These are phyloP conservation scores for Aspergillus avenaceus DNA, from an alignment of 495 filamentous ascomycete species.

Conservation along the genomic window DNA sequence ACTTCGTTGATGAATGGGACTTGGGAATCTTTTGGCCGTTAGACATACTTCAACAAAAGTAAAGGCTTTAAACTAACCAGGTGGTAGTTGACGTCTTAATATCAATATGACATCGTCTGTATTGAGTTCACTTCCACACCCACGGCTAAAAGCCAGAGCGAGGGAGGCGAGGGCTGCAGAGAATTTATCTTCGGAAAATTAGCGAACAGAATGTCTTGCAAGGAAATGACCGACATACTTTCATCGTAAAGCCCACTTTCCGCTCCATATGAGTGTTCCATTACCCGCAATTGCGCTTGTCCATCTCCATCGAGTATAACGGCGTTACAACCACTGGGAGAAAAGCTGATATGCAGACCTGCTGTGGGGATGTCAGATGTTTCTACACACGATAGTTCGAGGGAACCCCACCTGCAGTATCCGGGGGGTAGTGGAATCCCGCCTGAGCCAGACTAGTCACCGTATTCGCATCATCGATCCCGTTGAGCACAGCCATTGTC, in stretches of 20 bases:
- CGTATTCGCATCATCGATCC: slow-evolving; percentile 55
- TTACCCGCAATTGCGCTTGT: slow-evolving; percentile 55
- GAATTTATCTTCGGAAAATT: slow-evolving; percentile 39
- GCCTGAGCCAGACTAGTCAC: slow-evolving; percentile 68
- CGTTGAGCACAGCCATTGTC: slow-evolving; percentile 61
- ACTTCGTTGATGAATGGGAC: slow-evolving; percentile 58
- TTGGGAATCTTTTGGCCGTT: slow-evolving; percentile 30
- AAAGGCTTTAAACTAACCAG: slow-evolving; percentile 36
- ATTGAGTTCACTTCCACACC: slow-evolving; percentile 51
- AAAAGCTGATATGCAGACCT: slow-evolving; percentile 67
- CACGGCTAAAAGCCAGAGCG: slow-evolving; percentile 55
- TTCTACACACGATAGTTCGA: background rate
- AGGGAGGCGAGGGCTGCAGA: slow-evolving; percentile 55
- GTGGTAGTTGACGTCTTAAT: slow-evolving; percentile 45
- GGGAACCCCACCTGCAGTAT: slow-evolving; percentile 23
- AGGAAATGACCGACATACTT: slow-evolving; percentile 25
- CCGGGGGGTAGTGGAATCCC: slow-evolving; percentile 60
- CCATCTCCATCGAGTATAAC: slow-evolving; percentile 63
- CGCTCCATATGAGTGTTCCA: slow-evolving; percentile 50
- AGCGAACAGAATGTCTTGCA: slow-evolving; percentile 4
- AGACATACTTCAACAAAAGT: background rate
- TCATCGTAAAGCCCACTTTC: slow-evolving; percentile 37
- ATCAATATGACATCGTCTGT: slow-evolving; percentile 75
- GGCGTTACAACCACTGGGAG: slow-evolving; percentile 67
- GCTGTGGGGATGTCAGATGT: slow-evolving; percentile 1